A percentile compares a stretch with the other conserved stretches of the same genome.
Evolutionary conservation across 768 basidiomycete genomes (phyloP).

Genomic region (Cantharellus cinnabarinus): DNA sequence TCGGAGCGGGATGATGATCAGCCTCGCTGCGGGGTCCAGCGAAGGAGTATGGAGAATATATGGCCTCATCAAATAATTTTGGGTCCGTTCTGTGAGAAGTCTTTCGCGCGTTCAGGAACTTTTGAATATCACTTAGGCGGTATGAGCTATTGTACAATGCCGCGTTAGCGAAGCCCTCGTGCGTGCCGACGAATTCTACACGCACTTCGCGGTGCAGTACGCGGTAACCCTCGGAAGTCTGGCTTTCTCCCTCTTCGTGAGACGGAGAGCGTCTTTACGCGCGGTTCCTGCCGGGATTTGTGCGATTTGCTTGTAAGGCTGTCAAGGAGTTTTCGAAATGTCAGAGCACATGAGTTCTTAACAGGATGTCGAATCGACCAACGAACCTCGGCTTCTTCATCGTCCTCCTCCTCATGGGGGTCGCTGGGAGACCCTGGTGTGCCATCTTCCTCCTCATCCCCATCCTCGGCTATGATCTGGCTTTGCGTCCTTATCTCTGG

Average conservation of each 20-base stretch:
- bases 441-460: conserved; percentile 10
- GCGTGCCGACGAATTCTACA: conserved; percentile 6
- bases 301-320: conserved; percentile 90
- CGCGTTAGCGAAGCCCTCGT: neutral
- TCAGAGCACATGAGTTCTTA: too few relatives aligned
- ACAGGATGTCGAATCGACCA: too few relatives aligned
- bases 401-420: conserved; percentile 28
- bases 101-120: conserved; percentile 72
- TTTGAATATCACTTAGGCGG: conserved; percentile 67
- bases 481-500: conserved; percentile 25
- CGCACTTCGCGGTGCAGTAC: conserved; percentile 79
- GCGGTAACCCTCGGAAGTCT: conserved; percentile 90
- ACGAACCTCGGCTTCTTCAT: conserved; percentile 49
- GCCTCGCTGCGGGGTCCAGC: conserved; percentile 19
- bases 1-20: neutral
- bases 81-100: conserved; percentile 70
- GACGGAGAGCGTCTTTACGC: conserved; percentile 64
- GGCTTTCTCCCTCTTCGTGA: conserved; percentile 83
- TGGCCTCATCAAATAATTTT: conserved; percentile 74
- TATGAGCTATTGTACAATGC: conserved; percentile 41
- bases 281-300: conserved; percentile 90
- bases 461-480: conserved; percentile 9
- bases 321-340: neutral
- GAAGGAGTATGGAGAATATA: conserved; percentile 83
- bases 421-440: conserved; percentile 8